phyloP scores from a whole-genome alignment of 352 stramenopile genomes.

The Peronospora belbahrii region DNA sequence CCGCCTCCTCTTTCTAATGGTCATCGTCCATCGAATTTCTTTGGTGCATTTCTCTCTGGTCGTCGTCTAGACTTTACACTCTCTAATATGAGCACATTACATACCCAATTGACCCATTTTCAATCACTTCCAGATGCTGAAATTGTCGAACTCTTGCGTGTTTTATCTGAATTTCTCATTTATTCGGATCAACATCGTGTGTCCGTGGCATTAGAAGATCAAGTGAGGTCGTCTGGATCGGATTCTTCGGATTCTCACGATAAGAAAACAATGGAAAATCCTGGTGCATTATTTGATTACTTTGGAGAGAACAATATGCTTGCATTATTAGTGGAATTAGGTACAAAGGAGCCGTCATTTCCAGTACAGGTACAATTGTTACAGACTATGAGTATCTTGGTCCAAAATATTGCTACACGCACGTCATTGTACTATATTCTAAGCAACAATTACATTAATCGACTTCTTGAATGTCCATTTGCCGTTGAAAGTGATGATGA shows the following conservation, averaged over 20 bases:
- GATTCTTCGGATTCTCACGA: conserved; percentile 2
- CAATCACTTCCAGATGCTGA: conserved; percentile 51
- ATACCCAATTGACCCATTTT: conserved; percentile 58
- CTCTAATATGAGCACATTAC: conserved; percentile 64
- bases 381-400: conserved; percentile 88
- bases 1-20: too few species aligned
- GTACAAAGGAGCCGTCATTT: conserved; percentile 38
- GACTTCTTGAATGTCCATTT: conserved; percentile 82
- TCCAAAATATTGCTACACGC: conserved; percentile 86
- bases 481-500: conserved; percentile 64
- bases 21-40: too few species aligned
- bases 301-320: conserved; percentile 96
- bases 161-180: conserved; percentile 82
- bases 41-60: conserved; percentile 24
- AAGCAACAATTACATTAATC: conserved; percentile 93
- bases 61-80: conserved; percentile 51
- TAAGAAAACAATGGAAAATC: conserved; percentile 9
- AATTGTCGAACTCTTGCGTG: conserved; percentile 75
- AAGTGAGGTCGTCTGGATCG: too few species aligned
- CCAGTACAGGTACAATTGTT: conserved; percentile 90
- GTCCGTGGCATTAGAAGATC: conserved; percentile 10
- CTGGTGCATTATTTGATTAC: conserved; percentile 90
- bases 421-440: conserved; percentile 93
- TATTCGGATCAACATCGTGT: conserved; percentile 80
- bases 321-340: conserved; percentile 83